These are phyloP conservation scores for Trypanosoma conorhini DNA, from an alignment of 208 protist genomes.

Conservation along the genomic window DNA sequence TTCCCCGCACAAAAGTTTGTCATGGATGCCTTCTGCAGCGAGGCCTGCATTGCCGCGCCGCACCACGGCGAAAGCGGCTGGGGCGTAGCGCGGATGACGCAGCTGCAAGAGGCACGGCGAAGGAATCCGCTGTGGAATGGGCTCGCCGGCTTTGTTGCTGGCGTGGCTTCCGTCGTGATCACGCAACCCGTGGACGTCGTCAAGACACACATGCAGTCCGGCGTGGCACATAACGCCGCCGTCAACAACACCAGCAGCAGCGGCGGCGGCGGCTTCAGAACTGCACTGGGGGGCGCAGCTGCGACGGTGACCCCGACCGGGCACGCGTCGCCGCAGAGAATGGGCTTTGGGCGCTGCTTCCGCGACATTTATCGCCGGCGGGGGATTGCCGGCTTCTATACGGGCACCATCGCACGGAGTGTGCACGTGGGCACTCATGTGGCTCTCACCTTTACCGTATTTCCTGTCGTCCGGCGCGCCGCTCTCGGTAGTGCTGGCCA, in stretches of 20 bases:
- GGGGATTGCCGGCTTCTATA: conserved; percentile 17
- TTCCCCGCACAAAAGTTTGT: conserved; percentile 26
- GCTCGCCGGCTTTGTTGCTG: conserved; percentile 23
- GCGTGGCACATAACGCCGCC: not conserved
- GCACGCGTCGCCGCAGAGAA: not conserved
- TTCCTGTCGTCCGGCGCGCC: not conserved
- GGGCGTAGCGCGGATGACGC: not conserved
- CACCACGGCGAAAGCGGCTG: not conserved
- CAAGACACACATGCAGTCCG: conserved; percentile 32
- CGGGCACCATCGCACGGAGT: conserved; percentile 14
- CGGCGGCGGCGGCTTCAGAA: not conserved
- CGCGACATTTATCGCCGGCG: conserved; percentile 1
- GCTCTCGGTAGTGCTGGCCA: not conserved
- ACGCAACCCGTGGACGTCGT: conserved; percentile 36
- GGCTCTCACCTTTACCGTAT: conserved; percentile 14
- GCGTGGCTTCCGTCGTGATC: conserved; percentile 23
- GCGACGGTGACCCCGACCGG: not conserved
- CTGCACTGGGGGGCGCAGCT: not conserved
- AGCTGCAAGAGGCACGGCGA: not conserved
- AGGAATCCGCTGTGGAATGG: conserved; percentile 28
- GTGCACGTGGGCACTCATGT: conserved; percentile 18
- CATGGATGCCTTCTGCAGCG: conserved; percentile 18
- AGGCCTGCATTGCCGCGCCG: not conserved
- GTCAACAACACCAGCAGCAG: not conserved
- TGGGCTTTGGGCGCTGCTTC: not conserved